Conservation (phyloP, 2,329 filamentous ascomycete species). For the Exophiala aquamarina region DNA sequence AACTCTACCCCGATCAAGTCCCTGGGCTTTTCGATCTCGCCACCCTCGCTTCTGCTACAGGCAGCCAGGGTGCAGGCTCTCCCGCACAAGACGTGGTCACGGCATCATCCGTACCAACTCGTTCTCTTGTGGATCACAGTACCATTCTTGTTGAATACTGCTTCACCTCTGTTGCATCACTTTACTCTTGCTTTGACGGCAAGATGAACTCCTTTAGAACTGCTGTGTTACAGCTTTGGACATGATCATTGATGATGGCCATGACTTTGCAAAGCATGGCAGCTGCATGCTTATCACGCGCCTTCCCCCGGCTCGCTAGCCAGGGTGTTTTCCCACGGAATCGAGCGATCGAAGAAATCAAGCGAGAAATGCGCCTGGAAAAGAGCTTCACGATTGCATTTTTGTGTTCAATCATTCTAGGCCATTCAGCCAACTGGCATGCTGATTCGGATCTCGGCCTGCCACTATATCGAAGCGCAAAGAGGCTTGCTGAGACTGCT, state of each 20-base stretch:
- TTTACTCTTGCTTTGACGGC: constrained; percentile 65
- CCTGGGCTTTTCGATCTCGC: too few species aligned
- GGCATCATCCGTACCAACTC: too few species aligned
- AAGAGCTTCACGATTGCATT: constrained; percentile 54
- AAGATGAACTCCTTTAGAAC: constrained; percentile 61
- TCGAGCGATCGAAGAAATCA: constrained; percentile 53
- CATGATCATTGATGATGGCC: constrained; percentile 58
- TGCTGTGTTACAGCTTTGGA: constrained; percentile 58
- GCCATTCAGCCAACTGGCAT: constrained; percentile 61
- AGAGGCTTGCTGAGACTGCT: constrained; percentile 36
- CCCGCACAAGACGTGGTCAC: too few species aligned
- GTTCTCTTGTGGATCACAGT: constrained; percentile 50
- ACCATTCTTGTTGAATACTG: constrained; percentile 63
- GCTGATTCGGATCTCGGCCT: constrained; percentile 56
- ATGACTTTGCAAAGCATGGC: constrained; percentile 65
- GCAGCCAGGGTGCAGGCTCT: too few species aligned
- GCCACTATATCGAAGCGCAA: constrained; percentile 52
- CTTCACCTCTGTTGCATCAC: constrained; percentile 60
- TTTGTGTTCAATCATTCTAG: constrained; percentile 57
- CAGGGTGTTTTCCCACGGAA: constrained; percentile 52
- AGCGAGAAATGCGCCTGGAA: constrained; percentile 44
- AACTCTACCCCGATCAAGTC: too few species aligned
- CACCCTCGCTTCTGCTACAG: too few species aligned
- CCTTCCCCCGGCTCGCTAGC: constrained; percentile 54
- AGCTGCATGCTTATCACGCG: constrained; percentile 59